A percentile compares a stretch with the other conserved stretches of the same genome.
Evolutionary conservation across 768 basidiomycete species (phyloP).

Genomic region (Lentinula aciculospora): DNA sequence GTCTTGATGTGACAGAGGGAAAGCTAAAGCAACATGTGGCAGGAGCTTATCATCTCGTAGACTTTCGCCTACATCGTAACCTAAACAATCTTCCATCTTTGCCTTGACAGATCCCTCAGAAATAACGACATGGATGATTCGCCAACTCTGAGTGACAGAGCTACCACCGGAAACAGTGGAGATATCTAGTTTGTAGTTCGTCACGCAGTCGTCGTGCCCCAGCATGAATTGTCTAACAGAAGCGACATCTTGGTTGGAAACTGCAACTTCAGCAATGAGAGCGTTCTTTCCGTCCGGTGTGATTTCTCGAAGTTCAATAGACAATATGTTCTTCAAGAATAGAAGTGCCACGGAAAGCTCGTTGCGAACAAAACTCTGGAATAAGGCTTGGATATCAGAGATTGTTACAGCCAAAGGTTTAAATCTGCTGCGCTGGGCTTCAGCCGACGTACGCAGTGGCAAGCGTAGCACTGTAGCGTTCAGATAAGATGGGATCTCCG

Average conservation of each 20-base stretch:
- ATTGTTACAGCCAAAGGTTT: slow-evolving; percentile 11
- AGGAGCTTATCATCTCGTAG: slow-evolving; percentile 22
- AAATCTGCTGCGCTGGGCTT: slow-evolving; percentile 10
- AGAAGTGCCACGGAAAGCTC: slow-evolving; percentile 20
- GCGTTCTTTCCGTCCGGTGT: slow-evolving; percentile 9
- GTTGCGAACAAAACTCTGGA: slow-evolving; percentile 19
- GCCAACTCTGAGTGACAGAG: slow-evolving; percentile 10
- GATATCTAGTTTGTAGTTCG: slow-evolving; percentile 12
- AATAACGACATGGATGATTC: slow-evolving; percentile 14
- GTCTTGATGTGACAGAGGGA: slow-evolving; percentile 8
- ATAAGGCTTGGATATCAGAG: slow-evolving; percentile 13
- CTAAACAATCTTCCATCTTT: slow-evolving; percentile 9
- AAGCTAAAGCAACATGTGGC: slow-evolving; percentile 21
- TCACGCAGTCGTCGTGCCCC: slow-evolving; percentile 5
- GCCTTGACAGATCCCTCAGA: slow-evolving; percentile 9
- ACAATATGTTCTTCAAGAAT: slow-evolving; percentile 20
- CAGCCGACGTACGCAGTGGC: slow-evolving; percentile 18
- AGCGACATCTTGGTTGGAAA: slow-evolving; percentile 11
- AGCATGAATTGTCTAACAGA: slow-evolving; percentile 12
- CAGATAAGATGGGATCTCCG: background rate
- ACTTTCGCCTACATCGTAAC: slow-evolving; percentile 12
- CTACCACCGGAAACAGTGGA: background rate
- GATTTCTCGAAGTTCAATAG: slow-evolving; percentile 21
- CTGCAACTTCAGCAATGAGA: slow-evolving; percentile 13
- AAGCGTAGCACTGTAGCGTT: slow-evolving; percentile 23